Evolutionary conservation across 2,329 filamentous ascomycete genomes (phyloP).

Genomic region (Gaeumannomyces sp.): DNA sequence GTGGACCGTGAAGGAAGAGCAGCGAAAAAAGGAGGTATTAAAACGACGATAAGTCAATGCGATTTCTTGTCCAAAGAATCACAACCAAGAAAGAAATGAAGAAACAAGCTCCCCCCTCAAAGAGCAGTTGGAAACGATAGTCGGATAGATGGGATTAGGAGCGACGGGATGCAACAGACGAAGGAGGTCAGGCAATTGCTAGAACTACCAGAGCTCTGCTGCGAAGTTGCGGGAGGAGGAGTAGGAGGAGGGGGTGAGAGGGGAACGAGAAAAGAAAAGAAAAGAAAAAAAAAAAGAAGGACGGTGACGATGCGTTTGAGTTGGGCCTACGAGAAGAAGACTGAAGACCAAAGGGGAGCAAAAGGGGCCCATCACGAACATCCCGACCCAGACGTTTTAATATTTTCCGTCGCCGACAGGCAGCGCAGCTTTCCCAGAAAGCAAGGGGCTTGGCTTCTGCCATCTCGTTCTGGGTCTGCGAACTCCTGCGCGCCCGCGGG

Average conservation of each 20-base stretch:
- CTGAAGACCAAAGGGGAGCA: slow-evolving; percentile 13
- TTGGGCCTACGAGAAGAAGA: slow-evolving; percentile 16
- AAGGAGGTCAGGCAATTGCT: slow-evolving; percentile 23
- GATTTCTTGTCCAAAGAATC: neutral
- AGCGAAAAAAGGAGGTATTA: neutral
- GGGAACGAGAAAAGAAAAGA: slow-evolving; percentile 9
- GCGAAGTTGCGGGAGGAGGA: slow-evolving; percentile 12
- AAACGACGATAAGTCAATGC: neutral
- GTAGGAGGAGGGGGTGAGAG: slow-evolving; percentile 15
- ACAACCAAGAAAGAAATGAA: neutral
- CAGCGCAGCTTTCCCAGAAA: too few species aligned
- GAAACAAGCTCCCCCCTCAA: neutral
- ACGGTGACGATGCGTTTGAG: slow-evolving; percentile 5
- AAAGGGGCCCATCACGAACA: slow-evolving; percentile 4
- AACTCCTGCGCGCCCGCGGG: too few species aligned
- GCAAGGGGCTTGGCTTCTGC: too few species aligned
- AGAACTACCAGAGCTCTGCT: slow-evolving; percentile 46
- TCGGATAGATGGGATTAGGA: slow-evolving; percentile 2
- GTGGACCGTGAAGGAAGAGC: neutral
- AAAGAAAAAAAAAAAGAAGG: slow-evolving; percentile 13
- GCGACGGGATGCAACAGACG: slow-evolving; percentile 14
- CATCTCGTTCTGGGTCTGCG: too few species aligned
- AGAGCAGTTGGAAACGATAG: neutral
- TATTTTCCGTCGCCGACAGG: slow-evolving; percentile 5
- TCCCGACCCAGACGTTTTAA: slow-evolving; percentile 9